Evolutionary conservation across 768 basidiomycete species (phyloP), one percentile per base, ranked within the genome.

Genomic region (Coprinellus micaceus): DNA sequence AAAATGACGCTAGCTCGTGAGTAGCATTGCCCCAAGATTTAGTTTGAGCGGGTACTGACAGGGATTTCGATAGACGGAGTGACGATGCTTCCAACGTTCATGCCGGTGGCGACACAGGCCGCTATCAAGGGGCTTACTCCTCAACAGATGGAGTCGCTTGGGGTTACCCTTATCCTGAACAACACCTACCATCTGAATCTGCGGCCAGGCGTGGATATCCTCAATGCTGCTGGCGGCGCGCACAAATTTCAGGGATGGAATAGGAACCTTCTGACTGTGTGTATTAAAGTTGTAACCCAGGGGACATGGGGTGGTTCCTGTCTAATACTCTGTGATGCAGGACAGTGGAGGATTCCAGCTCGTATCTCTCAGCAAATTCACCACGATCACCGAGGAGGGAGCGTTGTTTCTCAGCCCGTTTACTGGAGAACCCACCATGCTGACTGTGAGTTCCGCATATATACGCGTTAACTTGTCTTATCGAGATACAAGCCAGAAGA

Each of bases 61-160:
- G 30, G 44, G 26, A 46, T 25, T 50, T 55, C 44, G 24, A 12
- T 58, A 91, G 90, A 93, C 74, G 91, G 90, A 9, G 73, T 80
- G 37, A 94, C 91, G 1, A 83, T 88, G 77, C 74, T 94, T 19
- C 92, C 92, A 1, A 91, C 92, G 0, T 95, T 95, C 64, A 95
- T 94, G 93, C 93, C 92, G 2, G 91, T 94, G 9, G 92, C 91
- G 2, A 95, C 93, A 3, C 93, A 95, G 66, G 91, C 88, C 17
- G 89, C 92, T 5, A 91, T 95, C 66, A 96, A 96, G 70, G 91
- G 92, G 3, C 72, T 95, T n/a, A 92, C 91, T 4, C 71, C 90
- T 19, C 87, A 90, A 57, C 90, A 94, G 71, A 84, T 89, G 37
- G 89, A 94, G 66, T 77, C 85, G 2, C 78, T 94, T 1, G 91